Percentiles rank a stretch among this genome's conserved stretches.
These are phyloP conservation scores for Vitis rotundifolia DNA, from an alignment of 164 flowering plant species.

Conservation along the genomic window DNA sequence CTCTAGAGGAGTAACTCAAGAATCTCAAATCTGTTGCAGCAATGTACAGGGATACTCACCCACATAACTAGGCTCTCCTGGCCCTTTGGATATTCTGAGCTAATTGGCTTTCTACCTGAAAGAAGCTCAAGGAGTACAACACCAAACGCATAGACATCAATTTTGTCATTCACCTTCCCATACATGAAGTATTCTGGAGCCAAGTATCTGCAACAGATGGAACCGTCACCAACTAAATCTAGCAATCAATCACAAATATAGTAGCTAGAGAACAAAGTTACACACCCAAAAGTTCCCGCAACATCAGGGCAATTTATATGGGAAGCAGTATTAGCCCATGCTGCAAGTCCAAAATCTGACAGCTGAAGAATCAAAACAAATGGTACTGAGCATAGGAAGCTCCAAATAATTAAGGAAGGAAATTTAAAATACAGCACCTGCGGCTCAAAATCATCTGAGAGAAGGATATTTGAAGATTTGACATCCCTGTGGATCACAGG, in stretches of 20 bases:
- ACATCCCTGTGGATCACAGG: conserved; percentile 61
- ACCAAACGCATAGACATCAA: conserved; percentile 72
- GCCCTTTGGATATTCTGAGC: conserved; percentile 47
- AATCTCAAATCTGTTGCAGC: no score
- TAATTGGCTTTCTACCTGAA: conserved; percentile 63
- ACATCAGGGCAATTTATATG: conserved; percentile 40
- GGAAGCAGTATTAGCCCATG: conserved; percentile 34
- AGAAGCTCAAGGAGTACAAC: conserved; percentile 71
- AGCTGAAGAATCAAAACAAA: conserved; percentile 33
- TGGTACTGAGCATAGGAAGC: background rate
- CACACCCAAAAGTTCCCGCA: conserved; percentile 72
- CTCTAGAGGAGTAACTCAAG: no score
- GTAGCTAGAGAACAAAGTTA: background rate
- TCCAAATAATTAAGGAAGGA: background rate
- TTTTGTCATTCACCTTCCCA: conserved; percentile 63
- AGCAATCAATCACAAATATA: background rate
- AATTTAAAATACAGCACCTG: conserved; percentile 30
- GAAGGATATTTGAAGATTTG: conserved; percentile 64
- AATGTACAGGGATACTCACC: conserved; percentile 36
- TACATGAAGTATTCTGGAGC: conserved; percentile 78
- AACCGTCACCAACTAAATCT: background rate
- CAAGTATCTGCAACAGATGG: conserved; percentile 47
- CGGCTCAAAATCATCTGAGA: conserved; percentile 65
- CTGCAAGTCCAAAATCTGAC: conserved; percentile 71
- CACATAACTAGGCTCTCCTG: conserved; percentile 72